Evolutionary conservation across 2,329 filamentous ascomycete genomes (phyloP).

Genomic region (Chrysosporium queenslandicum): DNA sequence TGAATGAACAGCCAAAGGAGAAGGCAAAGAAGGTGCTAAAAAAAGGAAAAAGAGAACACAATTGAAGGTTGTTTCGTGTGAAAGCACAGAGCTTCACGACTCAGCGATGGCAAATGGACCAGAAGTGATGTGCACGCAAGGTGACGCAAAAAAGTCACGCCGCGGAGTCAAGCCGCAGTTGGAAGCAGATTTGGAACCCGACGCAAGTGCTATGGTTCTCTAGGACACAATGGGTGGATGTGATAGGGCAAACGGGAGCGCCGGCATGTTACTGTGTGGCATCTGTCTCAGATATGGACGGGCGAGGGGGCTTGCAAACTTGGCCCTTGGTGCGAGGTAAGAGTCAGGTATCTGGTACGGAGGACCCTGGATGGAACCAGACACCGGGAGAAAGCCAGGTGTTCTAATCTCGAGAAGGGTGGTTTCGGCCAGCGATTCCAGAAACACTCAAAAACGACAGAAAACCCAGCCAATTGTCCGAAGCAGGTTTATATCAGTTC

Average conservation of each 20-base stretch:
- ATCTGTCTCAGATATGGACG: constrained; percentile 12
- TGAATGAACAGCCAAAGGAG: background rate
- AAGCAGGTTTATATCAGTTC: too few species aligned
- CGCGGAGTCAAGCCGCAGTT: background rate
- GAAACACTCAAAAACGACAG: background rate
- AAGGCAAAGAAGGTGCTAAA: background rate
- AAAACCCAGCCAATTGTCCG: too few species aligned
- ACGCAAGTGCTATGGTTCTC: too few species aligned
- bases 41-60: background rate
- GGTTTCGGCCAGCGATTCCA: background rate
- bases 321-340: background rate
- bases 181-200: background rate
- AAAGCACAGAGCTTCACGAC: constrained; percentile 1
- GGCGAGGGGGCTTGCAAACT: background rate
- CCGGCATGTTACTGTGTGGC: constrained; percentile 11
- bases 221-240: background rate
- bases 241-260: constrained; percentile 5
- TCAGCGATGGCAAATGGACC: background rate
- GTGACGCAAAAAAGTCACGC: background rate
- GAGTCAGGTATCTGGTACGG: too few species aligned
- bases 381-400: background rate
- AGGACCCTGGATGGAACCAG: background rate
- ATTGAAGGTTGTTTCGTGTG: background rate
- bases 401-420: too few species aligned
- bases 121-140: background rate